phyloP scores from a whole-genome alignment of 139 green algal genomes.

The Mesotaenium endlicherianum region DNA sequence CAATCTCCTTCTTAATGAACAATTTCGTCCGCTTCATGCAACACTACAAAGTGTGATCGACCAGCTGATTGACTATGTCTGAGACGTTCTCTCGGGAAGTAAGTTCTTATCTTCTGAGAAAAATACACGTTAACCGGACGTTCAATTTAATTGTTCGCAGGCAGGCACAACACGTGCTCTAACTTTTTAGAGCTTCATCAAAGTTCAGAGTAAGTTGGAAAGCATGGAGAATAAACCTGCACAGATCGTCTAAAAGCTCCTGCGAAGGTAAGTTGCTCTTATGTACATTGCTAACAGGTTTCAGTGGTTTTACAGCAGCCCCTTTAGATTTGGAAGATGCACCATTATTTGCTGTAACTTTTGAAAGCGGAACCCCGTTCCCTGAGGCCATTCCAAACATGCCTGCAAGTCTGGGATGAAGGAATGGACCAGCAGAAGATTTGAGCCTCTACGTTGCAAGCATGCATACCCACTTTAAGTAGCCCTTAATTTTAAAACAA shows the following conservation, averaged over 20 bases:
- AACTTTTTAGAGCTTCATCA: background rate
- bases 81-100: background rate
- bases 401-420: no score
- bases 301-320: no score
- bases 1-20: background rate
- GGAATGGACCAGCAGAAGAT: no score
- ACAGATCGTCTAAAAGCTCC: conserved; percentile 38
- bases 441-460: no score
- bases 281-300: no score
- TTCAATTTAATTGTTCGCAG: background rate
- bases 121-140: background rate
- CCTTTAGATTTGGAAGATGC: no score
- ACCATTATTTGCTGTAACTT: no score
- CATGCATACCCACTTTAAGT: no score
- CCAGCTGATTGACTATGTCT: background rate
- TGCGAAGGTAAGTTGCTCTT: no score
- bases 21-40: background rate
- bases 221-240: conserved; percentile 9
- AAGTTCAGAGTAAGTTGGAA: background rate
- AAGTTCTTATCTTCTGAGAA: background rate
- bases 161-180: background rate
- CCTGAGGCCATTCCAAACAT: no score
- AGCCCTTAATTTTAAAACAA: no score
- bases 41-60: background rate
- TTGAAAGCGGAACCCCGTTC: no score